phyloP scores from a whole-genome alignment of 352 stramenopile species.

The Globisporangium rhizosaccharum region DNA sequence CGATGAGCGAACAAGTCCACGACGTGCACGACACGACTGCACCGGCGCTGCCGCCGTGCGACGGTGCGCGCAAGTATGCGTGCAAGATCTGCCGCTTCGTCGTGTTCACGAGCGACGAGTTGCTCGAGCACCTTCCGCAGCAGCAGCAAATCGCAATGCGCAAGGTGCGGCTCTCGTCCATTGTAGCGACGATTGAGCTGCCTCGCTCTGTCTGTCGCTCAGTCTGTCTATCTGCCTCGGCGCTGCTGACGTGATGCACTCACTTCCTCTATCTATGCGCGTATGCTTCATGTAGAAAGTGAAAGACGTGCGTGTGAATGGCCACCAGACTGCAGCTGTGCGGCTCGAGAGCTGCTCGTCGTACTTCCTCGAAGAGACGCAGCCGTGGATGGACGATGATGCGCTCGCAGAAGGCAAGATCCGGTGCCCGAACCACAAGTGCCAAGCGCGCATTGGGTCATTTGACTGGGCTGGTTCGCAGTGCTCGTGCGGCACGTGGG shows the following conservation, averaged over 20 bases:
- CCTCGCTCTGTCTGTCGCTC: neutral
- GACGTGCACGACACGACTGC: conserved; percentile 6
- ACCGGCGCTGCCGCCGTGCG: conserved; percentile 1
- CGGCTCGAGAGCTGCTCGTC: conserved; percentile 48
- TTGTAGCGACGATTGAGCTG: neutral
- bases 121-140: conserved; percentile 54
- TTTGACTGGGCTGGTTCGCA: conserved; percentile 78
- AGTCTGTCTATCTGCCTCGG: neutral
- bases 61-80: conserved; percentile 32
- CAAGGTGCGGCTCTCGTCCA: conserved; percentile 20
- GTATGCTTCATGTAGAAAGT: conserved; percentile 28
- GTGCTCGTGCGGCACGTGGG: conserved; percentile 80
- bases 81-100: conserved; percentile 69
- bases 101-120: conserved; percentile 57
- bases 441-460: conserved; percentile 57
- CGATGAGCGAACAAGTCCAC: conserved; percentile 6
- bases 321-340: conserved; percentile 16
- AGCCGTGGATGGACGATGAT: conserved; percentile 70
- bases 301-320: conserved; percentile 62
- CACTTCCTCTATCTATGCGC: neutral
- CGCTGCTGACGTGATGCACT: neutral
- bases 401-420: conserved; percentile 64
- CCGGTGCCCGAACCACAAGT: conserved; percentile 61
- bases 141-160: conserved; percentile 61
- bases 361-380: conserved; percentile 62